Conservation (phyloP, 805 yeast genomes). For the Alloascoidea africana region DNA sequence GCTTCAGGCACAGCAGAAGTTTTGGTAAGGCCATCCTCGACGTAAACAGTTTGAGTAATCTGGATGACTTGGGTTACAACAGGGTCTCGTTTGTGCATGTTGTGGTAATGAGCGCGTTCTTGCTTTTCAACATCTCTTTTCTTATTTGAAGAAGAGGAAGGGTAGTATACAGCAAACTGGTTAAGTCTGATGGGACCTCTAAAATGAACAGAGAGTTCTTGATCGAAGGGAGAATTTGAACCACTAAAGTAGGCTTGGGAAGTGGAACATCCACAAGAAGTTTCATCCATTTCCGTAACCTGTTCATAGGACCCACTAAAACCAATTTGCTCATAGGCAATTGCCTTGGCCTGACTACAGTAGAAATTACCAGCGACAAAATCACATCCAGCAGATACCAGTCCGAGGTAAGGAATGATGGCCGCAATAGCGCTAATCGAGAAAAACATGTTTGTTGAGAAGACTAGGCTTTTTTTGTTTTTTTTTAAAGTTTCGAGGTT, state of each 20-base stretch:
- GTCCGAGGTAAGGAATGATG: too few relatives aligned
- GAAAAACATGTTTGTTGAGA: too few relatives aligned
- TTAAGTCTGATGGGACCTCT: conserved; percentile 75
- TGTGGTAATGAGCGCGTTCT: conserved; percentile 24
- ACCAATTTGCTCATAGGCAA: conserved; percentile 61
- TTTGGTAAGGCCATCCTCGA: conserved; percentile 4
- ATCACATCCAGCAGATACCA: too few relatives aligned
- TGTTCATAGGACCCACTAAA: conserved; percentile 73
- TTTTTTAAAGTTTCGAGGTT: too few relatives aligned
- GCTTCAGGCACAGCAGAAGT: conserved; percentile 6
- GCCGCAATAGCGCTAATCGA: too few relatives aligned
- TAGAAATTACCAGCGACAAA: conserved; percentile 72
- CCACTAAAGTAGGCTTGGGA: conserved; percentile 47
- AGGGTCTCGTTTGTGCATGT: conserved; percentile 39
- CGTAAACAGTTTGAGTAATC: conserved; percentile 1
- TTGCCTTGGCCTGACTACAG: conserved; percentile 57
- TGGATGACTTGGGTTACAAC: conserved; percentile 38
- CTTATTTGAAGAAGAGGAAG: conserved; percentile 31
- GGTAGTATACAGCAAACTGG: conserved; percentile 82
- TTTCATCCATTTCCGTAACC: conserved; percentile 65
- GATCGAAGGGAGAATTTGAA: conserved; percentile 62
- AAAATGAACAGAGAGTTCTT: conserved; percentile 78
- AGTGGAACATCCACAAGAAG: conserved; percentile 58
- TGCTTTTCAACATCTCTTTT: conserved; percentile 31
- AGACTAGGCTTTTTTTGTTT: too few relatives aligned